Conservation (phyloP, 176 grass and related monocot genomes). For the Triticum urartu region DNA sequence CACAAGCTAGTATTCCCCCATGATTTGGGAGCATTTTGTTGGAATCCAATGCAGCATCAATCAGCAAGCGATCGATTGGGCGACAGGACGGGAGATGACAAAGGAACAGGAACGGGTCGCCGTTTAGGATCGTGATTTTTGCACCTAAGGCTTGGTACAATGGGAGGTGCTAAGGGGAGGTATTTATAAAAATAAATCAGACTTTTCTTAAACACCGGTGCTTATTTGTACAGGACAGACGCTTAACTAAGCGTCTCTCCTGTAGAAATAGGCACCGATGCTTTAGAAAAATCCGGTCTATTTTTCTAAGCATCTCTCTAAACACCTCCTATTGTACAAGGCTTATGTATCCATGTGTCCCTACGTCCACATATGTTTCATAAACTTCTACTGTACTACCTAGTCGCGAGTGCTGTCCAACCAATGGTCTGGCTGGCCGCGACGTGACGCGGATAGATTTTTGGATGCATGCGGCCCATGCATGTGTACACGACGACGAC, state of each 20-base stretch:
- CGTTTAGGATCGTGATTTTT: background rate
- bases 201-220: no score
- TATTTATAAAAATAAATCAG: no score
- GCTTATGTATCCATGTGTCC: no score
- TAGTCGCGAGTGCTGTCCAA: conserved; percentile 11
- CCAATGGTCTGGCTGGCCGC: conserved; percentile 23
- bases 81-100: background rate
- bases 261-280: no score
- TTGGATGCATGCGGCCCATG: background rate
- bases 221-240: no score
- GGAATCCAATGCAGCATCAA: background rate
- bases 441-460: background rate
- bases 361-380: no score
- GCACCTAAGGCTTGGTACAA: background rate
- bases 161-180: no score
- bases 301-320: no score
- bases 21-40: background rate
- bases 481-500: background rate
- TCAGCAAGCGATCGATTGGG: background rate
- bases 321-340: no score
- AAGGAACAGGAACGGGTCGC: background rate
- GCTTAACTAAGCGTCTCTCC: no score
- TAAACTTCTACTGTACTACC: no score
- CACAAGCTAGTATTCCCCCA: background rate
- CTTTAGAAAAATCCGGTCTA: no score